Evolutionary conservation across 257 asterid genomes (phyloP).

Genomic region (Handroanthus guayacan): DNA sequence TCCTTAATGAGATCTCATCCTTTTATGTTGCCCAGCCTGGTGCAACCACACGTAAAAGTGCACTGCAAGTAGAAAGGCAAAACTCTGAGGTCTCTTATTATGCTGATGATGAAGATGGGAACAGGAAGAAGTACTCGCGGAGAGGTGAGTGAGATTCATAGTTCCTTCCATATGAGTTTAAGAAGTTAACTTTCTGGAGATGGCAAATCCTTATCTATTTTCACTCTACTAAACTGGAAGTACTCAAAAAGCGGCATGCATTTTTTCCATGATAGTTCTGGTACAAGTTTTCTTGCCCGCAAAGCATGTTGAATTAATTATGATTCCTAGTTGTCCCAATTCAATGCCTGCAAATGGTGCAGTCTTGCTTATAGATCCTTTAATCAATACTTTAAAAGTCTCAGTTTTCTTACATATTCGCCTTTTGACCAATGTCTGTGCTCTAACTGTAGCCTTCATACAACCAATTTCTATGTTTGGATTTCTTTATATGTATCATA

Average conservation of each 20-base stretch:
- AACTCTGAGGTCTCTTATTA: conserved; percentile 80
- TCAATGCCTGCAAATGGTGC: background rate
- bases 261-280: background rate
- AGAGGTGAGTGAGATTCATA: conserved; percentile 62
- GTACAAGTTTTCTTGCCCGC: background rate
- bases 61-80: conserved; percentile 73
- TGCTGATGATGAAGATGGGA: conserved; percentile 92
- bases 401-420: background rate
- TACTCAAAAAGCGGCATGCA: background rate
- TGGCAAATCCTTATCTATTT: background rate
- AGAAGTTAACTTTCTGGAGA: background rate
- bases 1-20: conserved; percentile 29
- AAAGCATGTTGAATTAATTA: background rate
- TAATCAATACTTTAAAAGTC: background rate
- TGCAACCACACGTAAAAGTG: conserved; percentile 82
- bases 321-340: background rate
- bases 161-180: background rate
- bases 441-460: background rate
- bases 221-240: background rate
- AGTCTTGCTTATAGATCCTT: background rate
- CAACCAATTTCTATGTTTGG: background rate
- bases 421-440: background rate
- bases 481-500: background rate
- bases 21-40: conserved; percentile 61
- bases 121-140: conserved; percentile 76